These are phyloP conservation scores for Peronospora destructor DNA, from an alignment of 352 stramenopile genomes.

Conservation along the genomic window DNA sequence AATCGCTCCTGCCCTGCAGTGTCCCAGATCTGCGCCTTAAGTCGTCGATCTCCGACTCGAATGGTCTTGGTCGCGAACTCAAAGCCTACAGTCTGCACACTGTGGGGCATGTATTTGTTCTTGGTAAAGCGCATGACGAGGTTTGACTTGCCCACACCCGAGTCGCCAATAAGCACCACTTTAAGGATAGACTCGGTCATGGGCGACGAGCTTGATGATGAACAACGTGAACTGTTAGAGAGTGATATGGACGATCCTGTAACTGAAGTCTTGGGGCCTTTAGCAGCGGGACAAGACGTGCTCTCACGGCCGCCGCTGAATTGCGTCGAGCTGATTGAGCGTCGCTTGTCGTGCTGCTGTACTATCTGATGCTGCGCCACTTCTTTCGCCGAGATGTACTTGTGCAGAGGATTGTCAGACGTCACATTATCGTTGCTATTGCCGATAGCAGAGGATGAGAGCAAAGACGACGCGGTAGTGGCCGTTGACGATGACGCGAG, in stretches of 20 bases:
- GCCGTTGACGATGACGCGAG: constrained; percentile 11
- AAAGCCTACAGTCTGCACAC: constrained; percentile 79
- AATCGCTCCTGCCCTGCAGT: constrained; percentile 88
- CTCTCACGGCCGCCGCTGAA: constrained; percentile 15
- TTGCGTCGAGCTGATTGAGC: constrained; percentile 35
- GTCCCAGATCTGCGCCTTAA: constrained; percentile 88
- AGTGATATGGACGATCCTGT: constrained; percentile 29
- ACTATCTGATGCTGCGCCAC: constrained; percentile 53
- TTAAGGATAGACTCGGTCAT: constrained; percentile 67
- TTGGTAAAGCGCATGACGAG: constrained; percentile 86
- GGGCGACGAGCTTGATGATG: constrained; percentile 21
- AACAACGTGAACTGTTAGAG: constrained; percentile 47
- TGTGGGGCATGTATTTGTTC: constrained; percentile 80
- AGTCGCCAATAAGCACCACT: constrained; percentile 85
- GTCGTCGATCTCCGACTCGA: constrained; percentile 67
- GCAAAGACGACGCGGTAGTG: constrained; percentile 5
- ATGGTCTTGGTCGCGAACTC: constrained; percentile 87
- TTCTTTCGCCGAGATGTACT: constrained; percentile 59
- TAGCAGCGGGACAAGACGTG: neutral
- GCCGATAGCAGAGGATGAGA: constrained; percentile 1
- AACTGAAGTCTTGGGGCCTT: constrained; percentile 10
- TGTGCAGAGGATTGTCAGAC: constrained; percentile 28
- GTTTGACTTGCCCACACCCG: constrained; percentile 83
- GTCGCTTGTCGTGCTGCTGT: constrained; percentile 30
- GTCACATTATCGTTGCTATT: constrained; percentile 8